Percentiles rank a stretch among this genome's conserved stretches.
Evolutionary conservation across 257 asterid species (phyloP).

Genomic region (Thymus quinquecostatus): DNA sequence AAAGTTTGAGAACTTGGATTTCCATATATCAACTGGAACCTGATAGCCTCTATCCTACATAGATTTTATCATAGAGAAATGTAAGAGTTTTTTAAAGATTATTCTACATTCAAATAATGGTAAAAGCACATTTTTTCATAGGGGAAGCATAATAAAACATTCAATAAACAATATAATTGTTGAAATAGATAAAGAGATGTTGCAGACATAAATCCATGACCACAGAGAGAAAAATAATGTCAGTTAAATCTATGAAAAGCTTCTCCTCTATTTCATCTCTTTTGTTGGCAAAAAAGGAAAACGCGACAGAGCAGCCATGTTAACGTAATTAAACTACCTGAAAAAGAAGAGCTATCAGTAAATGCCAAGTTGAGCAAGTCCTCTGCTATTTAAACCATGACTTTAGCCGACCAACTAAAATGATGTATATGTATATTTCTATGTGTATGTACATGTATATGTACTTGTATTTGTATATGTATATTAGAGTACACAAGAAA

Average conservation of each 20-base stretch:
- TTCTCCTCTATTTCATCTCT: conserved; percentile 14
- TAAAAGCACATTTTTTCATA: background rate
- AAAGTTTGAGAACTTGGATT: conserved; percentile 69
- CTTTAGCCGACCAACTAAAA: background rate
- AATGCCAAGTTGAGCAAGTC: background rate
- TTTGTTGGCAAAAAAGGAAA: background rate
- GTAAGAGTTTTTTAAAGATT: conserved; percentile 24
- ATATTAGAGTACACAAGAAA: background rate
- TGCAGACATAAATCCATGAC: conserved; percentile 13
- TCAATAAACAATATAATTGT: conserved; percentile 13
- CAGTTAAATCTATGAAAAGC: conserved; percentile 6
- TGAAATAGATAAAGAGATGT: background rate
- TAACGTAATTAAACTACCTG: background rate
- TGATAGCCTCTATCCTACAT: conserved; percentile 67
- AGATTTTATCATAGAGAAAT: conserved; percentile 29
- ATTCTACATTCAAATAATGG: conserved; percentile 15
- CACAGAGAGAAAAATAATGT: conserved; percentile 2
- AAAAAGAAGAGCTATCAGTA: background rate
- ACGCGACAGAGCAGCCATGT: background rate
- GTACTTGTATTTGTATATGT: too few relatives aligned
- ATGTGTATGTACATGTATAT: too few relatives aligned
- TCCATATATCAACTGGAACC: conserved; percentile 86
- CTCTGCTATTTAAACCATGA: conserved; percentile 11
- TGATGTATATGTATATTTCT: background rate
- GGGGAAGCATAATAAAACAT: conserved; percentile 10